Base-by-base conservation (phyloP, 139 green algal species). In the Limnomonas spitsbergensis region DNA sequence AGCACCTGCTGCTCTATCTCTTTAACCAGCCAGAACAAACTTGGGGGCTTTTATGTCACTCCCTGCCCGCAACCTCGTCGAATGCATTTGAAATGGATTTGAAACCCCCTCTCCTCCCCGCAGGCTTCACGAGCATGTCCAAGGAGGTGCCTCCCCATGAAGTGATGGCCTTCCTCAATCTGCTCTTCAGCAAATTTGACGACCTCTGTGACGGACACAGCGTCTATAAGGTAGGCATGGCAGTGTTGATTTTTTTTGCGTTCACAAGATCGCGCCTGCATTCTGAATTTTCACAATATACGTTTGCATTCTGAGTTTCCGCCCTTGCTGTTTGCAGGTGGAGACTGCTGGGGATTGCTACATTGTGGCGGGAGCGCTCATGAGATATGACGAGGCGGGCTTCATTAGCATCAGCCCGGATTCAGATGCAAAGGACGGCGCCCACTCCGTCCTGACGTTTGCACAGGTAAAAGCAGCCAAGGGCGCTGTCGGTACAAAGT, bases 91-190 rank as follows among this genome's bases (percentile, higher is more conserved):
- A n/a, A n/a, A n/a, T n/a, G n/a, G n/a, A n/a, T n/a, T n/a, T n/a
- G n/a, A n/a, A n/a, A n/a, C n/a, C n/a, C n/a, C n/a, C n/a, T n/a
- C n/a, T n/a, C n/a, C n/a, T n/a, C n/a, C n/a, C n/a, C 31, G 82
- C 85, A 42, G 84, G 81, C 53, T 90, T 90, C 79, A 90, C 84
- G 0, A 67, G 37, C 69, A 88, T 90, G 80, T 75, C 38, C 36
- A 86, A 85, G 79, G 26, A 54, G 29, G 82, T 89, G 9, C 26
- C 74, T 27, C 74, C 86, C 1, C 40, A 73, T 1, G 27, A 69
- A 27, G 86, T 91, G 42, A 88, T 91, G 84, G 71, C 34, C 26
- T 87, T 87, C 74, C 80, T 90, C 26, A 90, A 90, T 69, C 38
- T 81, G 53, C 81, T 90, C 14, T 90, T 86, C 80, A 78, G 73